Percentiles rank a stretch among this genome's conserved stretches.
phyloP scores from a whole-genome alignment of 2,329 filamentous ascomycete genomes.

The Trichophyton schoenleinii region DNA sequence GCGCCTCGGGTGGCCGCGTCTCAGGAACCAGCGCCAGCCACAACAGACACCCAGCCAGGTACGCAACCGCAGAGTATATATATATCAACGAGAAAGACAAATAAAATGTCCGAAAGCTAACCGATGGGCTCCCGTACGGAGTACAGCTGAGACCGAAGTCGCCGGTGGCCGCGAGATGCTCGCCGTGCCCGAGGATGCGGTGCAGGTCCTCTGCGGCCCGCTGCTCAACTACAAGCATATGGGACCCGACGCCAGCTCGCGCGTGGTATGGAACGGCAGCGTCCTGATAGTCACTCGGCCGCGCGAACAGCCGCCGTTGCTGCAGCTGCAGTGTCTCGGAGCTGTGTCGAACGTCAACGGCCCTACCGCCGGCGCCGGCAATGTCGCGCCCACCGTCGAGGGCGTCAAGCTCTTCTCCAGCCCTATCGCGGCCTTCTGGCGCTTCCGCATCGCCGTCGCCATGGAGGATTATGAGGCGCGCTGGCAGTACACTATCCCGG shows the following conservation, averaged over 20 bases:
- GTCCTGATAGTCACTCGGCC: constrained; percentile 71
- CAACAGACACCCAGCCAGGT: not conserved
- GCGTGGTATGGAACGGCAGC: constrained; percentile 61
- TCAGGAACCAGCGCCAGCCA: not conserved
- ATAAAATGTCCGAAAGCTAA: no score
- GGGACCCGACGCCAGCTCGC: constrained; percentile 22
- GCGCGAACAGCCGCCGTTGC: constrained; percentile 49
- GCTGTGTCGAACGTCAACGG: constrained; percentile 16
- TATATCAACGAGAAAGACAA: not conserved
- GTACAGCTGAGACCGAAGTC: not conserved
- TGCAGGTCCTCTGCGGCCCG: constrained; percentile 36
- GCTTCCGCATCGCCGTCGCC: constrained; percentile 47
- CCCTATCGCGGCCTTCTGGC: constrained; percentile 46
- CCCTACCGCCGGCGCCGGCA: constrained; percentile 11
- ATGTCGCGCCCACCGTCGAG: constrained; percentile 22
- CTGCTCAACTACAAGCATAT: constrained; percentile 38
- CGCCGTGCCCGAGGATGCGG: not conserved
- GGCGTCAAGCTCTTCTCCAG: constrained; percentile 50
- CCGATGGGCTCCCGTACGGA: not conserved
- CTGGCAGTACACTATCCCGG: constrained; percentile 66
- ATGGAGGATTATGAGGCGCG: constrained; percentile 59
- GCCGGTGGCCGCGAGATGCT: not conserved
- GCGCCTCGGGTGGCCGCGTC: not conserved
- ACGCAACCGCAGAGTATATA: not conserved
- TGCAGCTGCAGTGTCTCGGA: constrained; percentile 36